Evolutionary conservation across 208 protist genomes (phyloP).

Genomic region (Crithidia expoeki): DNA sequence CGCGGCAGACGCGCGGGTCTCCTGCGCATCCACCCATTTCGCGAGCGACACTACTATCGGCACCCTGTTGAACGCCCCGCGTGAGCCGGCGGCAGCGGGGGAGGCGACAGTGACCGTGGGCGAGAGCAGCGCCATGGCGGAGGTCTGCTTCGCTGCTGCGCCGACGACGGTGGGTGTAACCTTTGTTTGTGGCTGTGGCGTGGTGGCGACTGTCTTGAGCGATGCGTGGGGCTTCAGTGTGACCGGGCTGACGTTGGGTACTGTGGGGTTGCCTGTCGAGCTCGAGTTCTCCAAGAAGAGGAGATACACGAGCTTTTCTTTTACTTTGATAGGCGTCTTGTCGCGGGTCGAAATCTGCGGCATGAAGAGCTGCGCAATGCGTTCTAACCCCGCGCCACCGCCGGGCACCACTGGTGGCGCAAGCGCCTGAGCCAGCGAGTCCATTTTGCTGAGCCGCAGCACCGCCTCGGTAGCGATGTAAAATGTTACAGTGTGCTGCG

Average conservation of each 20-base stretch:
- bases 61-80: background rate
- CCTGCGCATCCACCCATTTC: background rate
- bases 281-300: constrained; percentile 3
- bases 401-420: background rate
- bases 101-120: background rate
- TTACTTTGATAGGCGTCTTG: constrained; percentile 15
- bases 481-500: constrained; percentile 24
- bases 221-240: background rate
- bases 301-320: background rate
- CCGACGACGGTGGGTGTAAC: background rate
- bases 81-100: background rate
- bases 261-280: background rate
- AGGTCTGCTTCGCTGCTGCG: background rate
- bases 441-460: constrained; percentile 23
- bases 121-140: background rate
- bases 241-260: background rate
- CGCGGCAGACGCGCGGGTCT: background rate
- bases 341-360: constrained; percentile 35
- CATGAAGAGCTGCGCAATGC: constrained; percentile 41
- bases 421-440: constrained; percentile 38
- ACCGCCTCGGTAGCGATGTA: constrained; percentile 51
- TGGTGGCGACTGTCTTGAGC: background rate
- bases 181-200: background rate
- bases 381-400: constrained; percentile 32
- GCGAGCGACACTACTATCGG: constrained; percentile 3